These are phyloP conservation scores for Penicillium goetzii DNA, from an alignment of 495 filamentous ascomycete species.

Conservation along the genomic window DNA sequence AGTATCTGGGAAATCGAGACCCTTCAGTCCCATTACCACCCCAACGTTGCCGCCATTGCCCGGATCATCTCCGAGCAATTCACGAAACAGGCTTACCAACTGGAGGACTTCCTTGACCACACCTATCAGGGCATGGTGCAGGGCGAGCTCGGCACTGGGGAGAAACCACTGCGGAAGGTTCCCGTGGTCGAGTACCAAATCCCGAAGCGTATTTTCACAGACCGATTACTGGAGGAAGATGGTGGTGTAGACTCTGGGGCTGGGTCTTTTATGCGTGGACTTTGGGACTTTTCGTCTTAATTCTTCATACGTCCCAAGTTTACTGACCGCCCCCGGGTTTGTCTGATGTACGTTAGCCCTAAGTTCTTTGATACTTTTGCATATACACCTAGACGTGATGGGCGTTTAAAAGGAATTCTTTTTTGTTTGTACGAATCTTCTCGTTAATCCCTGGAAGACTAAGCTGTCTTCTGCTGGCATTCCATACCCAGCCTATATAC, in stretches of 20 bases:
- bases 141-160: constrained; percentile 65
- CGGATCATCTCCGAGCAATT: constrained; percentile 97
- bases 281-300: constrained; percentile 45
- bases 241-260: constrained; percentile 47
- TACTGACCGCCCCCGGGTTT: constrained; percentile 3
- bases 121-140: constrained; percentile 87
- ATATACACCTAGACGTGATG: neutral
- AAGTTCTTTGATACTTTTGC: neutral
- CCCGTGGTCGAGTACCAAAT: constrained; percentile 94
- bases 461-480: neutral
- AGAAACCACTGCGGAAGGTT: constrained; percentile 78
- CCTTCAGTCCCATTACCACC: constrained; percentile 92
- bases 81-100: constrained; percentile 87
- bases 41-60: constrained; percentile 91
- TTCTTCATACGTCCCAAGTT: neutral
- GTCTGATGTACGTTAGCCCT: constrained; percentile 2
- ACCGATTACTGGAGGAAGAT: constrained; percentile 49
- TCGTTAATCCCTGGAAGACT: neutral
- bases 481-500: neutral
- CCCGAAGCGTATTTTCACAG: constrained; percentile 80
- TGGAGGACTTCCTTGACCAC: constrained; percentile 97
- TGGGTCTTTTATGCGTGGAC: constrained; percentile 40
- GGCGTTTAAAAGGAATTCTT: neutral
- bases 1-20: constrained; percentile 93
- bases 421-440: neutral